phyloP scores from a whole-genome alignment of 257 asterid species.

The Cruciata laevipes region DNA sequence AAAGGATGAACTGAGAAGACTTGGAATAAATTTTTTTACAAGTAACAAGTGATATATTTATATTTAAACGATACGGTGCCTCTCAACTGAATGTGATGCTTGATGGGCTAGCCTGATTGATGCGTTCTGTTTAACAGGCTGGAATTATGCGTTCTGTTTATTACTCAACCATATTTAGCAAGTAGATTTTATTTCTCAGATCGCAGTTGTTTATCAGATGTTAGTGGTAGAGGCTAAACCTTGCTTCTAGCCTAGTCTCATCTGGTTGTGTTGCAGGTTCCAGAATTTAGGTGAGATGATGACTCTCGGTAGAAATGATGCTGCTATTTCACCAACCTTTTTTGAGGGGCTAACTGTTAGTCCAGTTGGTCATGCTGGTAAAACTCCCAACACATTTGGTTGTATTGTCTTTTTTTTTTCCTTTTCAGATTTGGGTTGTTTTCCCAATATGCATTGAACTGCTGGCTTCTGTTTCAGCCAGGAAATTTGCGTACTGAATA shows the following conservation, averaged over 20 bases:
- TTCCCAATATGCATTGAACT: slow-evolving; percentile 5
- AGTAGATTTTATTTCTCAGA: too few species aligned
- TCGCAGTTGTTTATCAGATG: not conserved
- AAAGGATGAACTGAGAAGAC: too few species aligned
- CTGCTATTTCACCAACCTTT: slow-evolving; percentile 79
- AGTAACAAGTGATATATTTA: too few species aligned
- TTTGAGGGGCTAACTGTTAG: slow-evolving; percentile 80
- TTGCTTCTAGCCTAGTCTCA: not conserved
- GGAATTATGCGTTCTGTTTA: too few species aligned
- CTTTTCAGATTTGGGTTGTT: not conserved
- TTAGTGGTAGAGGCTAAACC: not conserved
- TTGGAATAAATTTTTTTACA: too few species aligned
- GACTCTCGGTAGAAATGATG: slow-evolving; percentile 88
- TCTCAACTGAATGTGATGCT: too few species aligned
- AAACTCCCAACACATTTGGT: slow-evolving; percentile 9
- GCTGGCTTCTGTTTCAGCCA: slow-evolving; percentile 41
- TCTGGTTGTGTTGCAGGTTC: slow-evolving; percentile 39
- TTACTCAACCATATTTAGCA: too few species aligned
- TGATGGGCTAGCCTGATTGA: too few species aligned
- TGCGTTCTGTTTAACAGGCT: too few species aligned
- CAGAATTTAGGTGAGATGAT: slow-evolving; percentile 97
- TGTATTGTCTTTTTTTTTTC: not conserved
- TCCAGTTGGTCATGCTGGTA: slow-evolving; percentile 88
- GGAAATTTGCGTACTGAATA: slow-evolving; percentile 78
- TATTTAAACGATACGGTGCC: too few species aligned